Evolutionary conservation across 2,329 filamentous ascomycete genomes (phyloP).

Genomic region (Rhexocercosporidium sp.): DNA sequence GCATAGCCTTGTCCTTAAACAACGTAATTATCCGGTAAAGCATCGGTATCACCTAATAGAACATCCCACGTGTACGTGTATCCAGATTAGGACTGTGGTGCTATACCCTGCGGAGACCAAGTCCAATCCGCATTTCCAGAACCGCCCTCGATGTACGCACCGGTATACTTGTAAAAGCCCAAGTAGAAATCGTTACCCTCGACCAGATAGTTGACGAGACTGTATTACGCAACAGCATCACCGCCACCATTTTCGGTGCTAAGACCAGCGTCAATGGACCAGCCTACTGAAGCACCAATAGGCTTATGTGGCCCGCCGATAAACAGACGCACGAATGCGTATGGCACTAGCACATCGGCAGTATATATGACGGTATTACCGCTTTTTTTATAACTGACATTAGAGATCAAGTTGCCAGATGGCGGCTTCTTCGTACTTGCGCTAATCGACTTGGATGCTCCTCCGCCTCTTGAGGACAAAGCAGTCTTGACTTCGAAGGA

Average conservation of each 20-base stretch:
- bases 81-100: neutral
- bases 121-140: neutral
- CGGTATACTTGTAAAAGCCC: neutral
- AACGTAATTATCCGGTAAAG: neutral
- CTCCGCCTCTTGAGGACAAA: neutral
- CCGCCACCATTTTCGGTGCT: neutral
- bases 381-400: neutral
- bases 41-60: neutral
- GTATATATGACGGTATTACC: neutral
- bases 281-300: neutral
- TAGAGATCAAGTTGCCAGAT: neutral
- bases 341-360: slow-evolving; percentile 10
- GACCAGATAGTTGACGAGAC: neutral
- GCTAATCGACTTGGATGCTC: neutral
- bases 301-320: neutral
- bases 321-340: slow-evolving; percentile 10
- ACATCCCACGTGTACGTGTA: neutral
- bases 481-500: slow-evolving; percentile 5
- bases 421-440: slow-evolving; percentile 2
- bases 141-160: neutral
- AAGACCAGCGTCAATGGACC: neutral
- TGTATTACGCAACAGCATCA: neutral
- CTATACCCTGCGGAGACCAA: neutral
- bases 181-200: neutral
- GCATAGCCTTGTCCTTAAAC: neutral